phyloP scores from a whole-genome alignment of 2,329 filamentous ascomycete species.

The Phaeophleospora eucalypticola region DNA sequence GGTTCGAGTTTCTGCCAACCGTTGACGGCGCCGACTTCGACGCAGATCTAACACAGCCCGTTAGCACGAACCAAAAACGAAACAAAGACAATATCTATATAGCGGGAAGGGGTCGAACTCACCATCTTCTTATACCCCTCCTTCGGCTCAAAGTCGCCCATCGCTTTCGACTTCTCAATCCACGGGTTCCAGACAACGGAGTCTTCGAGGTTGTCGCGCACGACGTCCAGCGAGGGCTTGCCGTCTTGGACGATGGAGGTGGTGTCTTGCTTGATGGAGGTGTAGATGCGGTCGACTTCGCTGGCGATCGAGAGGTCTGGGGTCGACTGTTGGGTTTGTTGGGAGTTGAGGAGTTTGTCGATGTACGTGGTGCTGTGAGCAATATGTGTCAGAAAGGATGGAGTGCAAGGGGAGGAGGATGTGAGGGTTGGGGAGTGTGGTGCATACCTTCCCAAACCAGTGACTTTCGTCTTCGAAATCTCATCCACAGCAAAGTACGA shows the following conservation, averaged over 20 bases:
- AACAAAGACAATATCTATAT: too few species aligned
- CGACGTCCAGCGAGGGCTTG: conserved; percentile 64
- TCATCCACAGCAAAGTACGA: conserved; percentile 80
- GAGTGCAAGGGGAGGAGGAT: neutral
- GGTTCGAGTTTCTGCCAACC: conserved; percentile 70
- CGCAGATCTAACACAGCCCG: conserved; percentile 54
- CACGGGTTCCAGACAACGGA: conserved; percentile 98
- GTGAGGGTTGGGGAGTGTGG: too few species aligned
- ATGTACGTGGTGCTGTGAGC: conserved; percentile 59
- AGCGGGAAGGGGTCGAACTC: neutral
- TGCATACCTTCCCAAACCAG: conserved; percentile 59
- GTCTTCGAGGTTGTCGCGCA: conserved; percentile 79
- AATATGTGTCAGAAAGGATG: neutral
- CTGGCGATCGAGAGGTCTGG: conserved; percentile 64
- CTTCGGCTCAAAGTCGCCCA: conserved; percentile 83
- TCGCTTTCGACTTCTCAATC: conserved; percentile 75
- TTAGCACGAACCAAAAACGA: too few species aligned
- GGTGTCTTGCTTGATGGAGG: conserved; percentile 56
- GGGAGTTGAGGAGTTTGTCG: conserved; percentile 73
- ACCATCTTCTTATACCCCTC: conserved; percentile 85
- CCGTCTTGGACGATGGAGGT: conserved; percentile 62
- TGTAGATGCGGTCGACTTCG: conserved; percentile 88
- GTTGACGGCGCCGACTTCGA: conserved; percentile 82
- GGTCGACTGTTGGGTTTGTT: conserved; percentile 61
- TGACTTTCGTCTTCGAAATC: conserved; percentile 67